Evolutionary conservation across 257 asterid genomes (phyloP), one percentile per base, ranked within the genome.

Genomic region (Coffea eugenioides): DNA sequence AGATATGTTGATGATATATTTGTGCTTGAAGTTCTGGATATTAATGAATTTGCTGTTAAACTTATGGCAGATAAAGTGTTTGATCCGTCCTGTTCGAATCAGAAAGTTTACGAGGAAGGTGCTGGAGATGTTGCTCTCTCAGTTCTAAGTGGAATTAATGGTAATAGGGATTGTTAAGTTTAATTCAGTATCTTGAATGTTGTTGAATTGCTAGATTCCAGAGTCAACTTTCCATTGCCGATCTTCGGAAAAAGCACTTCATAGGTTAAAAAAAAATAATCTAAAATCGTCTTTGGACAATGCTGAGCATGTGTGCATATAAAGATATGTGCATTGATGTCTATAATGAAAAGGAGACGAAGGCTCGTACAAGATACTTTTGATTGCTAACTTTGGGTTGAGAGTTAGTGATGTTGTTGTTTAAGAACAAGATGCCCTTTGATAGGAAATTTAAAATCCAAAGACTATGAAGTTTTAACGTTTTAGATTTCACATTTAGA

Each of bases 111-210:
- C 75, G 97, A 91, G 82, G 94, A 91, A 80, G 98, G 99, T 72
- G 97, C 97, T 11, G 84, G 94, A 83, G 97, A 90, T 79, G 99
- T 96, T 78, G 98, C 98, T 77, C 84, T 96, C 78, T 96, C 99
- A 64, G 95, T 97, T 84, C 88, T 96, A 20, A 86, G 80, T 83
- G 99, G 99, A 83, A 93, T 96, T 73, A 94, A 96, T 80, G 99
- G 98, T 94, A 88, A 77, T 78, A 4, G 64, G 66, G 56, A 66
- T 67, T 45, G 15, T 46, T 31, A 34, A 45, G 49, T 36, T 51
- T 61, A 77, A 54, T 41, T 52, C 39, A 16, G 4, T 4, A 14
- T 15, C 4, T 51, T 13, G 49, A 16, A 49, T 43, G 56, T 45
- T 21, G 56, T 43, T 43, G 11, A 45, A 45, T 20, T 6, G 20